Evolutionary conservation across 179 eudicot genomes (phyloP), one percentile per base, ranked within the genome.

Genomic region (Heliamphora pulchella): DNA sequence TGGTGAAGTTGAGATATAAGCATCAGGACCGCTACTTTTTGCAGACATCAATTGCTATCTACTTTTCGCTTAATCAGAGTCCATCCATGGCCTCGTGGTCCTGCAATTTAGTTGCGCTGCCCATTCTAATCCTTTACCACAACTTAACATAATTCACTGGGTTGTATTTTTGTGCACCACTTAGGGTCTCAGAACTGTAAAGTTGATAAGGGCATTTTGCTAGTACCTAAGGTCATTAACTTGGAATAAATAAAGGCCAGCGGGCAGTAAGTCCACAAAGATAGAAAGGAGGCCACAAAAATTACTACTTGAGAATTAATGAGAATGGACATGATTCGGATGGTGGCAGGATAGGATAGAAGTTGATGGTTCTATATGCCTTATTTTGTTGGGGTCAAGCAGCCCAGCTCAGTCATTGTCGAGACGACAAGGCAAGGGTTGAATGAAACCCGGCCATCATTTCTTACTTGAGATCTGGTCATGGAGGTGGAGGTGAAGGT

Each of bases 21-120:
- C 1, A 15, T 39, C 9, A 31, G 11, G 1, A 46, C 44, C 5
- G 39, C 73, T 78, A 50, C 59, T 51, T 51, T 78, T 15, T 48
- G 46, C 80, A 66, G 48, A 17, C 73, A 78, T 20, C 13, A 20
- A 6, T 73, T 67, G 57, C 72, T 64, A 22, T 66, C 80, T 11
- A 50, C 20, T 50, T 78, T 78, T n/a, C 57, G 9, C 15, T 7
- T 47, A 14, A 41, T 65, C 18, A 46, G 47, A 7, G 9, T 76
- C 54, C 8, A 10, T 63, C 18, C 14, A 62, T 41, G 17, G 66
- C 68, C 31, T 57, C 48, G 50, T 75, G 78, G 78, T 75, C 78
- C 61, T 48, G 17, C 9, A 43, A 54, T 50, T 6, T 43, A 47
- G n/a, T 47, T 17, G 74, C 47, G 4, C 7, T 55, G 9, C 22